Percentiles rank a stretch among this genome's conserved stretches.
Evolutionary conservation across 164 flowering plant genomes (phyloP).

Genomic region (Cinnamomum micranthum): DNA sequence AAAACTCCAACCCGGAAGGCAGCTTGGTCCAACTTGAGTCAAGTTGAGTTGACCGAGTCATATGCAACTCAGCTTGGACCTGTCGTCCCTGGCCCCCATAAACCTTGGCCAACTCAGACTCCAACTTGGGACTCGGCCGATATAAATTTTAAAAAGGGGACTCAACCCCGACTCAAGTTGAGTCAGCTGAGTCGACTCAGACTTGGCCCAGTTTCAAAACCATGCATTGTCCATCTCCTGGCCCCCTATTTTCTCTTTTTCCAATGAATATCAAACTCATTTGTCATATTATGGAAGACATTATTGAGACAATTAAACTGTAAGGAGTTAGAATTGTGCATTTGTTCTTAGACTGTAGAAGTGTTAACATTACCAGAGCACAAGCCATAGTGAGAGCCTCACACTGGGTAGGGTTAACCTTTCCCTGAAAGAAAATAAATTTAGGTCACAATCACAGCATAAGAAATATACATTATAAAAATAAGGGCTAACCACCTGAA

Average conservation of each 20-base stretch:
- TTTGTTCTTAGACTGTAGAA: background rate
- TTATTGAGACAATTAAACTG: background rate
- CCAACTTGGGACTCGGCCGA: no score
- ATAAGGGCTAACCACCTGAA: background rate
- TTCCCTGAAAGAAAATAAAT: conserved; percentile 63
- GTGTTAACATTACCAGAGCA: conserved; percentile 66
- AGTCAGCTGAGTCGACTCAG: no score
- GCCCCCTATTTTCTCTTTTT: no score
- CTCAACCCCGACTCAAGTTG: no score
- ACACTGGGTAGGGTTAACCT: conserved; percentile 97
- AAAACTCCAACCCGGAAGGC: no score
- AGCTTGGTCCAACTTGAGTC: no score
- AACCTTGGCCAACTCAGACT: no score
- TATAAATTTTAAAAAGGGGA: no score
- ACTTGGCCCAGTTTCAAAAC: no score
- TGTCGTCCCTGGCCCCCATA: no score
- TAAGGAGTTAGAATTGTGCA: background rate
- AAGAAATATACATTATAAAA: background rate
- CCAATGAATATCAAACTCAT: background rate
- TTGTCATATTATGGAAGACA: background rate
- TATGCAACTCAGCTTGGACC: no score
- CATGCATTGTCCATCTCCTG: background rate
- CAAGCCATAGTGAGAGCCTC: conserved; percentile 99
- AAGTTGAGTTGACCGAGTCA: no score
- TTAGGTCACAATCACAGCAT: background rate